phyloP scores from a whole-genome alignment of 2,329 filamentous ascomycete species.

The Fusarium incarnatum region DNA sequence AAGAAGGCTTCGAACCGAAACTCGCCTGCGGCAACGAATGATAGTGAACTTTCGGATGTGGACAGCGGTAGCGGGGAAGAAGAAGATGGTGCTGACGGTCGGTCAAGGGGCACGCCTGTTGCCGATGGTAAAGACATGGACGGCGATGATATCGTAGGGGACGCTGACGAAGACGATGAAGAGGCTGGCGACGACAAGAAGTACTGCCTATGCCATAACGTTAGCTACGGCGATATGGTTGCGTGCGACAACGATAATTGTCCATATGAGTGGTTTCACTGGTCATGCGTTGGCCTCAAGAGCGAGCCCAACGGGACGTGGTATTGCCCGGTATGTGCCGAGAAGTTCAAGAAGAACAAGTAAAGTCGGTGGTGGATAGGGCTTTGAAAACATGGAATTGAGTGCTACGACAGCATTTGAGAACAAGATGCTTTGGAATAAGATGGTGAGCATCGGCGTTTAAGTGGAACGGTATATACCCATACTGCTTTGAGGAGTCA shows the following conservation, averaged over 20 bases:
- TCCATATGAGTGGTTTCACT: constrained; percentile 89
- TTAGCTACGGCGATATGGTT: constrained; percentile 90
- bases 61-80: constrained; percentile 67
- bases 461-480: constrained; percentile 28
- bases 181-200: constrained; percentile 82
- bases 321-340: constrained; percentile 73
- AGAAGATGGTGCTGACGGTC: constrained; percentile 55
- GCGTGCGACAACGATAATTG: constrained; percentile 87
- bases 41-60: constrained; percentile 74
- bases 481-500: constrained; percentile 23
- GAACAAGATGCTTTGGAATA: not conserved
- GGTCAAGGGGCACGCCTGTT: constrained; percentile 49
- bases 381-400: not conserved
- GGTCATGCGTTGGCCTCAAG: constrained; percentile 77
- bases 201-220: constrained; percentile 85
- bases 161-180: constrained; percentile 70
- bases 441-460: constrained; percentile 26
- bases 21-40: constrained; percentile 71
- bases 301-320: constrained; percentile 75
- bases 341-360: constrained; percentile 60
- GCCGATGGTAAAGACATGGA: constrained; percentile 55
- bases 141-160: constrained; percentile 66
- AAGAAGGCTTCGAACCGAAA: constrained; percentile 69
- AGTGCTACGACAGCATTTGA: constrained; percentile 6
- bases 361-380: constrained; percentile 17